Evolutionary conservation across 441 rosid species (phyloP), one percentile per base, ranked within the genome.

Genomic region (Populus hybrid): DNA sequence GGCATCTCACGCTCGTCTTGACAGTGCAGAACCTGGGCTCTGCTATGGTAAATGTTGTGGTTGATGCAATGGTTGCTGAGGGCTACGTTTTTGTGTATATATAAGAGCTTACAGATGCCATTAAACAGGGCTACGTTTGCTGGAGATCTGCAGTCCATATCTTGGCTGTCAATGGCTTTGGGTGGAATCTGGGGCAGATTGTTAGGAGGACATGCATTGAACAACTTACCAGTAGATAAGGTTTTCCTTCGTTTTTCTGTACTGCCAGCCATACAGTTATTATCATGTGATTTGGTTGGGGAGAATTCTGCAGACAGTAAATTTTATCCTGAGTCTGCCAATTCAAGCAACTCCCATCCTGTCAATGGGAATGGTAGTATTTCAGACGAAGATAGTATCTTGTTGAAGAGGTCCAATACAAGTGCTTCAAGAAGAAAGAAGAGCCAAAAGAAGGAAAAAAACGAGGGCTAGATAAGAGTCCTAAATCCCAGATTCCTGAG

Each of bases 51-150:
- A 97, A 95, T 89, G 98, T 93, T 77, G 98, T 95, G 75, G 81
- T 94, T 20, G 98, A 94, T 84, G 99, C 97, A 68, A 96, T 96
- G 99, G 91, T 91, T 18, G 99, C 98, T 18, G 98, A 96, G 88
- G 97, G 26, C 18, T n/a, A 20, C 77, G 35, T 32, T 32, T 32
- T 1, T 5, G 35, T 32, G 35, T 32, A 5, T 32, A 32, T 34
- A 69, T 63, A 26, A 67, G 42, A 30, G 42, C 83, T 81, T 82
- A 76, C 32, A 24, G 14, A 67, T 73, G 30, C 64, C 65, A 30
- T 81, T 79, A 2, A 73, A 63, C 92, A 94, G 98, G 90, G 87
- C 97, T 38, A 84, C 90, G 30, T 95, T 90, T 88, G 92, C 99
- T 75, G 99, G 97, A 82, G 99, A 95, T 83, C 95, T 95, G 69